A percentile compares a stretch with the other conserved stretches of the same genome.
Conservation (phyloP, 2,329 filamentous ascomycete genomes). For the Colletotrichum sidae region DNA sequence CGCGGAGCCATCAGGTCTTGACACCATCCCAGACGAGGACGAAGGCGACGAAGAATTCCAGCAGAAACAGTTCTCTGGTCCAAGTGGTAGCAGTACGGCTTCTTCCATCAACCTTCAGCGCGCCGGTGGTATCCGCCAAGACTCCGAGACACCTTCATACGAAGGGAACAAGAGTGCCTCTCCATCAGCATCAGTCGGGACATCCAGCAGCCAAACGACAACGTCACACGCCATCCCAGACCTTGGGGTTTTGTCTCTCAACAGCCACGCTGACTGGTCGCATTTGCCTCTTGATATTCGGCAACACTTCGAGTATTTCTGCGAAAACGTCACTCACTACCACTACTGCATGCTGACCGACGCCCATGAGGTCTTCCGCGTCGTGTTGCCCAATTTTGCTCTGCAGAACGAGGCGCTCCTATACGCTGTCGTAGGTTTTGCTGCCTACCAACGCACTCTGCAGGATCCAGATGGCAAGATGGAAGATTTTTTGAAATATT, state of each 20-base stretch:
- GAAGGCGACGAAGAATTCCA: slow-evolving; percentile 48
- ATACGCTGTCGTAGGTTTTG: slow-evolving; percentile 88
- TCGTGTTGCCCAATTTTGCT: slow-evolving; percentile 77
- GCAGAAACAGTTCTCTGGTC: slow-evolving; percentile 39
- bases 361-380: slow-evolving; percentile 78
- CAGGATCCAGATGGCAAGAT: slow-evolving; percentile 78
- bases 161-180: slow-evolving; percentile 64
- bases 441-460: slow-evolving; percentile 86
- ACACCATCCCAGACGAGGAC: slow-evolving; percentile 67
- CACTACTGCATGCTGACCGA: slow-evolving; percentile 86
- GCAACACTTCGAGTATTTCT: slow-evolving; percentile 83
- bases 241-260: slow-evolving; percentile 26
- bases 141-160: slow-evolving; percentile 65
- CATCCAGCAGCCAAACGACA: slow-evolving; percentile 50
- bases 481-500: slow-evolving; percentile 86
- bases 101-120: slow-evolving; percentile 52
- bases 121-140: slow-evolving; percentile 51
- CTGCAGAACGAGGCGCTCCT: slow-evolving; percentile 81
- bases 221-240: slow-evolving; percentile 42
- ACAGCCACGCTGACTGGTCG: slow-evolving; percentile 59
- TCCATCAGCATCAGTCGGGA: slow-evolving; percentile 62
- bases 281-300: slow-evolving; percentile 77
- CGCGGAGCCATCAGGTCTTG: slow-evolving; percentile 52
- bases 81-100: slow-evolving; percentile 51
- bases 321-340: slow-evolving; percentile 80